phyloP scores from a whole-genome alignment of 768 basidiomycete species.

The Russula dissimulans region DNA sequence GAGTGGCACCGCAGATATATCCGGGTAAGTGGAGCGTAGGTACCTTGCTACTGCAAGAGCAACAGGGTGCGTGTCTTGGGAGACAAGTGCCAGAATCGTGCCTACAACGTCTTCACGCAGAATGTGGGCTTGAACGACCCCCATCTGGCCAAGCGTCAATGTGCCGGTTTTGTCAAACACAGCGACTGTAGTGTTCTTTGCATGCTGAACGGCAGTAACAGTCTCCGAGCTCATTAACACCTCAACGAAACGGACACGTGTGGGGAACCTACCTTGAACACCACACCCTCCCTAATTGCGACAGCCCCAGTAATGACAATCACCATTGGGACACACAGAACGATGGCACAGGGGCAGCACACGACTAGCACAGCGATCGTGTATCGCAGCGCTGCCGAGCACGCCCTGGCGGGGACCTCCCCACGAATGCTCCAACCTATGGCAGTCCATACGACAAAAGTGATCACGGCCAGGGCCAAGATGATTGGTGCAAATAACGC shows the following conservation, averaged over 20 bases:
- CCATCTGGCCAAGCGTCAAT: constrained; percentile 36
- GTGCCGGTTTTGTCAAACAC: constrained; percentile 59
- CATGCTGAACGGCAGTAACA: constrained; percentile 5
- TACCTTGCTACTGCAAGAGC: constrained; percentile 28
- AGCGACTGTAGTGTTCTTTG: constrained; percentile 32
- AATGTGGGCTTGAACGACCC: constrained; percentile 30
- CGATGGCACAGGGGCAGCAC: constrained; percentile 44
- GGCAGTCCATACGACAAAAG: constrained; percentile 31
- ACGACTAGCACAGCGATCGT: constrained; percentile 43
- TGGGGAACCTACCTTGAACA: constrained; percentile 23
- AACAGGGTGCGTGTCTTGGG: constrained; percentile 30
- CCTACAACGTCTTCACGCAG: constrained; percentile 22
- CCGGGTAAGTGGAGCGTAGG: constrained; percentile 18
- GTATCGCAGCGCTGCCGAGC: constrained; percentile 37
- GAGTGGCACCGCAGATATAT: constrained; percentile 5
- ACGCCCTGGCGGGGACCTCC: constrained; percentile 23
- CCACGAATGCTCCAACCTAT: constrained; percentile 27
- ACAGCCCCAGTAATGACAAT: constrained; percentile 28
- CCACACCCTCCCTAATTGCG: constrained; percentile 26
- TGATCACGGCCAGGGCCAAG: constrained; percentile 31
- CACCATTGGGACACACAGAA: constrained; percentile 31
- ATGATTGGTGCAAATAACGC: constrained; percentile 42
- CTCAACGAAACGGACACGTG: neutral
- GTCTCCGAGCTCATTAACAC: constrained; percentile 6
- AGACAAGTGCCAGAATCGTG: constrained; percentile 26